Base-by-base conservation (phyloP, 495 filamentous ascomycete genomes). In the Talaromyces proteolyticus region DNA sequence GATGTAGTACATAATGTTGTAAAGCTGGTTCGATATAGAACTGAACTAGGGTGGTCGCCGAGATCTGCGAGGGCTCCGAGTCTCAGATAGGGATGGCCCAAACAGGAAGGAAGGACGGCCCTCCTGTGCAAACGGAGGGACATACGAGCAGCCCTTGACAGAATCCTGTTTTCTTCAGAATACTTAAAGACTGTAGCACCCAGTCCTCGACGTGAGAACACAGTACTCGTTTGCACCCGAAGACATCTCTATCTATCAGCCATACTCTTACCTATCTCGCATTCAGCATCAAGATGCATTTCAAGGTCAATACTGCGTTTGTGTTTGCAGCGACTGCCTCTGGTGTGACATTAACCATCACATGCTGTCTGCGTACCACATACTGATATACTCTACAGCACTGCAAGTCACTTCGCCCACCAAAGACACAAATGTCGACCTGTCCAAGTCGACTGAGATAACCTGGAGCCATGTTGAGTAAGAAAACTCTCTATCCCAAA, bases 401-500 rank as follows among this genome's bases (percentile, higher is more conserved):
- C 54, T 72, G 20, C 37, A 49, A 8, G 59, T 72, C 39, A 67
- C 61, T 38, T 54, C 62, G 37, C 69, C 69, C 29, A 50, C 52
- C 44, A 59, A 66, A 58, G 61, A 57, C 42, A 56, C 49, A 6
- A 54, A 60, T 11, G 24, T 69, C 34, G 59, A 63, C 42, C 38
- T 63, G 11, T 64, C 61, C 16, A 40, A 22, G 23, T 63, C 64
- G 19, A 56, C 66, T 34, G 57, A 53, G 34, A 59, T 72, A 39
- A 70, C 67, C 53, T 72, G 69, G 69, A 47, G 51, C 39, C 60
- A 51, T 21, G 69, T 72, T 38, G 49, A 59, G 64, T 67, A 17
- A 54, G 62, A 52, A 16, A 3, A 8, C 8, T 17, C 17, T 36
- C 18, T 1, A 26, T 11, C 17, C 40, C 17, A 24, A 23, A 4